A percentile compares a stretch with the other conserved stretches of the same genome.
Conservation (phyloP, 139 green algal species). For the Axilococcus clingmanii region DNA sequence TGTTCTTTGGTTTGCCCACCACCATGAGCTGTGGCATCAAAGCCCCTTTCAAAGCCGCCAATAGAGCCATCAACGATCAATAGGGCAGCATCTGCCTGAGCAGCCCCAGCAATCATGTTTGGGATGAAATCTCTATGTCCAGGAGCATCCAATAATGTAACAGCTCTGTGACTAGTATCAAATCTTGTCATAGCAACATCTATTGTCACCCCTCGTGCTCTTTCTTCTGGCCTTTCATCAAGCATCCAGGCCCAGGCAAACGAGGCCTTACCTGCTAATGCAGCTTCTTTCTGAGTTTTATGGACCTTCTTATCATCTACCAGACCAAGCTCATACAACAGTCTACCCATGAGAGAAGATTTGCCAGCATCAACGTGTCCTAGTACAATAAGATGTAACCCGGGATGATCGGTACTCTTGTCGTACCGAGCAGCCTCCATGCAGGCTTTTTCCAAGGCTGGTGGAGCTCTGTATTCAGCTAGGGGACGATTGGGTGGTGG, state of each 20-base stretch:
- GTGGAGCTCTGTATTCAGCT: constrained; percentile 40
- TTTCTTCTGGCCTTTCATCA: constrained; percentile 87
- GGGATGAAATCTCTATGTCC: constrained; percentile 96
- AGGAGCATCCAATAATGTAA: constrained; percentile 89
- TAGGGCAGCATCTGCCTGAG: constrained; percentile 82
- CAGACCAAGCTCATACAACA: constrained; percentile 73
- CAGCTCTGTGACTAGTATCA: constrained; percentile 23
- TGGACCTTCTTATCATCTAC: constrained; percentile 53
- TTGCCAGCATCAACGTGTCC: constrained; percentile 97
- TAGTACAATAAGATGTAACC: constrained; percentile 78
- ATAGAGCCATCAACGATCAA: constrained; percentile 88
- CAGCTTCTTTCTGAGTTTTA: constrained; percentile 53
- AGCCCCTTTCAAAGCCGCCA: constrained; percentile 89
- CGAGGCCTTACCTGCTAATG: constrained; percentile 75
- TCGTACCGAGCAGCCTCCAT: constrained; percentile 20
- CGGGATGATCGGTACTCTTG: background rate
- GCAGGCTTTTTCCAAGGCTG: constrained; percentile 34
- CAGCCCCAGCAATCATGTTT: constrained; percentile 85
- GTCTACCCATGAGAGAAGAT: constrained; percentile 89
- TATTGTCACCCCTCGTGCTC: constrained; percentile 85
- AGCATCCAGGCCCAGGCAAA: constrained; percentile 95
- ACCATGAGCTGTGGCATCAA: constrained; percentile 37
- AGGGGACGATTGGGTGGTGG: constrained; percentile 15
- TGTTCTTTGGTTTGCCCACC: constrained; percentile 92
- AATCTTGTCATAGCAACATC: constrained; percentile 76